Percentiles rank a stretch among this genome's conserved stretches.
Conservation (phyloP, 2,329 filamentous ascomycete species). For the Dothideomycetidae sp. region DNA sequence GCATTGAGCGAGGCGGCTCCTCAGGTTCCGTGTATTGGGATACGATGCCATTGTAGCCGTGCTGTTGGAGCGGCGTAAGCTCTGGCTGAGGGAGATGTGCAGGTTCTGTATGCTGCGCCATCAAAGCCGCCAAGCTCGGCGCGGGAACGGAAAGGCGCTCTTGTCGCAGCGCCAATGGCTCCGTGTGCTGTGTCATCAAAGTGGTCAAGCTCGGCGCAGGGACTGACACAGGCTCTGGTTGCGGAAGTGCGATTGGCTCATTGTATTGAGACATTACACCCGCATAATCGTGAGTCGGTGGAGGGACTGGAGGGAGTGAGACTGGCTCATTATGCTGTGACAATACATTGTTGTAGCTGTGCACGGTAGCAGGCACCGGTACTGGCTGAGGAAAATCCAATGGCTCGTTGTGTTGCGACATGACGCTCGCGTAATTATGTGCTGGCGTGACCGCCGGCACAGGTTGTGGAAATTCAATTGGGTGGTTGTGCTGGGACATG, state of each 20-base stretch:
- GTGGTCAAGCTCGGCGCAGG: slow-evolving; percentile 12
- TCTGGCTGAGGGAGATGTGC: slow-evolving; percentile 1
- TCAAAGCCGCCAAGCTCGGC: slow-evolving; percentile 18
- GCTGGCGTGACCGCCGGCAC: slow-evolving; percentile 10
- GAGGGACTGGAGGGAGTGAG: slow-evolving; percentile 2
- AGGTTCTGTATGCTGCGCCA: slow-evolving; percentile 18
- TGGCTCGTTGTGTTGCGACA: slow-evolving; percentile 25
- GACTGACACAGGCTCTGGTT: slow-evolving; percentile 8
- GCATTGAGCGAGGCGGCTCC: slow-evolving; percentile 1
- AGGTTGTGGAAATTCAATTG: slow-evolving; percentile 4
- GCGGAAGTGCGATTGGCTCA: slow-evolving; percentile 15
- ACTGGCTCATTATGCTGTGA: slow-evolving; percentile 20
- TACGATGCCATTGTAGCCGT: slow-evolving; percentile 29
- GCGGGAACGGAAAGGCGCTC: slow-evolving; percentile 6
- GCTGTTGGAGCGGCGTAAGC: slow-evolving; percentile 12
- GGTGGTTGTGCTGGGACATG: slow-evolving; percentile 25
- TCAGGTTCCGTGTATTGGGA: slow-evolving; percentile 26
- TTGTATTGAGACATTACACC: slow-evolving; percentile 20
- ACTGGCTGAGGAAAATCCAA: slow-evolving; percentile 2
- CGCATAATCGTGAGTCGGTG: slow-evolving; percentile 14
- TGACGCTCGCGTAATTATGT: slow-evolving; percentile 29
- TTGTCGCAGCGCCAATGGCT: slow-evolving; percentile 9
- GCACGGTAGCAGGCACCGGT: slow-evolving; percentile 4
- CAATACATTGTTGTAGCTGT: slow-evolving; percentile 18
- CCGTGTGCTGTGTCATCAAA: slow-evolving; percentile 5